Conservation (phyloP, 2,329 filamentous ascomycete genomes). For the Aureobasidium sp. region DNA sequence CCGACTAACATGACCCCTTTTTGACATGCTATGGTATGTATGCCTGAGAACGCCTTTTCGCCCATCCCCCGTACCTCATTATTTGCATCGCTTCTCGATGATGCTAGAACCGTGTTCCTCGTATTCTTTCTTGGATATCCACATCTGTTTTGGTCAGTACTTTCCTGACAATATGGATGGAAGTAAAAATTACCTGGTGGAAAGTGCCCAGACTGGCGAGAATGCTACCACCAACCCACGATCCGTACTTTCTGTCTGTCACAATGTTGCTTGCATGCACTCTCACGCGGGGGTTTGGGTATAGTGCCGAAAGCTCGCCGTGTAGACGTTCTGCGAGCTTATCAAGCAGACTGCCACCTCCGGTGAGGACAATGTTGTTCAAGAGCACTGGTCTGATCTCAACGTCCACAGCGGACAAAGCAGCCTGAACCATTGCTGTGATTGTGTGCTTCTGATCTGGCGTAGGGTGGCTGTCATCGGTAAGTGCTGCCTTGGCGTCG, state of each 20-base stretch:
- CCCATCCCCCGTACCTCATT: conserved; percentile 1
- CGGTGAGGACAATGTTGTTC: conserved; percentile 86
- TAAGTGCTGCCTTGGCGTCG: conserved; percentile 70
- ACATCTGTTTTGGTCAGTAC: conserved; percentile 52
- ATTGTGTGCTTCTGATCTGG: conserved; percentile 66
- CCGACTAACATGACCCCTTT: neutral
- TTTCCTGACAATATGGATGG: neutral
- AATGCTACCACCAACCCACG: conserved; percentile 96
- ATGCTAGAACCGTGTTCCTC: conserved; percentile 87
- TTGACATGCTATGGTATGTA: neutral
- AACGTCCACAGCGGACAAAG: conserved; percentile 74
- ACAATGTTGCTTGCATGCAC: conserved; percentile 80
- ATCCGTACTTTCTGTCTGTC: conserved; percentile 82
- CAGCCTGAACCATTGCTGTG: conserved; percentile 70
- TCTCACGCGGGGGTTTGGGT: conserved; percentile 78
- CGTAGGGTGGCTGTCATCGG: conserved; percentile 40
- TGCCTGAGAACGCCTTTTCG: conserved; percentile 11
- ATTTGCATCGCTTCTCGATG: conserved; percentile 96
- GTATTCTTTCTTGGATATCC: conserved; percentile 96
- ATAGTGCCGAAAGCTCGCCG: conserved; percentile 71
- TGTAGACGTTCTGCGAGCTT: conserved; percentile 89
- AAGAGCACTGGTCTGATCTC: conserved; percentile 79
- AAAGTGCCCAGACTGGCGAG: conserved; percentile 92
- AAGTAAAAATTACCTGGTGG: conserved; percentile 54
- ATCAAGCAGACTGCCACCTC: conserved; percentile 77